phyloP scores from a whole-genome alignment of 2,329 filamentous ascomycete species.

The Aspergillus pseudonomiae region DNA sequence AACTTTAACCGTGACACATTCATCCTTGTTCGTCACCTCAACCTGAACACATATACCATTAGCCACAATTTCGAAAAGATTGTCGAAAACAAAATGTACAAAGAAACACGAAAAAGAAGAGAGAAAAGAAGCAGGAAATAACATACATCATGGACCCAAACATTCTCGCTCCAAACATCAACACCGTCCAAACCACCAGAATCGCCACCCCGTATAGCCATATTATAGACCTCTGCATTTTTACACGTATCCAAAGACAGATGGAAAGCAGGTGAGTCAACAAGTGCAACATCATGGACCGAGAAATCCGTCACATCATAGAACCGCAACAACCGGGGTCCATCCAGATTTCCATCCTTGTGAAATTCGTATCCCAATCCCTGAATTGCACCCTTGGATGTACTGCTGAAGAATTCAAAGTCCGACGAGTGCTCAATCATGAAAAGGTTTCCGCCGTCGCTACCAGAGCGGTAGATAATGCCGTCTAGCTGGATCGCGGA shows the following conservation, averaged over 20 bases:
- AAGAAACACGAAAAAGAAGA: background rate
- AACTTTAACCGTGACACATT: conserved; percentile 61
- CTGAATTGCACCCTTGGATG: conserved; percentile 56
- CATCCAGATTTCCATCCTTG: conserved; percentile 41
- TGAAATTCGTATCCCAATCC: conserved; percentile 56
- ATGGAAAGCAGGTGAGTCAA: conserved; percentile 56
- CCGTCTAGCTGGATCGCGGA: conserved; percentile 59
- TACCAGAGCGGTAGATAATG: conserved; percentile 55
- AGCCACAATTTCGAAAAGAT: background rate
- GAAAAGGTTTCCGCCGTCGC: conserved; percentile 57
- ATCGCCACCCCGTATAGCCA: conserved; percentile 57
- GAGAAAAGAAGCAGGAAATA: background rate
- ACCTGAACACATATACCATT: conserved; percentile 32
- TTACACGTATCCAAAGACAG: conserved; percentile 54
- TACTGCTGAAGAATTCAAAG: conserved; percentile 59
- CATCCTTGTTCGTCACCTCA: conserved; percentile 65
- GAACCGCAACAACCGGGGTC: conserved; percentile 51
- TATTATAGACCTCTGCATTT: conserved; percentile 59
- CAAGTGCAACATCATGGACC: conserved; percentile 53
- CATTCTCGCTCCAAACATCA: conserved; percentile 58
- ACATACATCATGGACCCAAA: conserved; percentile 59
- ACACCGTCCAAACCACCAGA: conserved; percentile 59
- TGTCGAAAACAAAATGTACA: background rate
- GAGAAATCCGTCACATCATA: conserved; percentile 52
- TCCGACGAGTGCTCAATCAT: conserved; percentile 53